Percentiles rank a stretch among this genome's conserved stretches.
These are phyloP conservation scores for Diplodia sapinea DNA, from an alignment of 2,329 filamentous ascomycete genomes.

Conservation along the genomic window DNA sequence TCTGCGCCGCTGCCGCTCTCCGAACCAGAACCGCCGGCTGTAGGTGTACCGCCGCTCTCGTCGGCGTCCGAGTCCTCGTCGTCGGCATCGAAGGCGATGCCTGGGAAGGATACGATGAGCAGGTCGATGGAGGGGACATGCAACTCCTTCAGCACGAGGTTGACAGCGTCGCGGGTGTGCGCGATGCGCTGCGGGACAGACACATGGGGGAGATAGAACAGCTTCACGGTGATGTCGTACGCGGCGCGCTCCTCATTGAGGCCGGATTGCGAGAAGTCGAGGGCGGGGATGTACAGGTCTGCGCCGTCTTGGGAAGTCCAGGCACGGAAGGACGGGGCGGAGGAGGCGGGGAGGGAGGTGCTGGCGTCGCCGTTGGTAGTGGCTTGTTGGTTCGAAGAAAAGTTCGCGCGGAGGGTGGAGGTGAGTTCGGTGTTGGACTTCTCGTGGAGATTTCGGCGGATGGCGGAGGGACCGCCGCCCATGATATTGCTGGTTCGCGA, in stretches of 20 bases:
- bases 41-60: slow-evolving; percentile 33
- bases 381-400: slow-evolving; percentile 68
- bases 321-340: slow-evolving; percentile 49
- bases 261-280: slow-evolving; percentile 73
- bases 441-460: slow-evolving; percentile 75
- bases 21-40: slow-evolving; percentile 33
- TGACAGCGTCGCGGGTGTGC: slow-evolving; percentile 78
- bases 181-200: slow-evolving; percentile 67
- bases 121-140: slow-evolving; percentile 79
- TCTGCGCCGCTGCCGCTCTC: slow-evolving; percentile 52
- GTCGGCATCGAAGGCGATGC: slow-evolving; percentile 90
- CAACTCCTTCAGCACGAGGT: slow-evolving; percentile 80
- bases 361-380: slow-evolving; percentile 38
- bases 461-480: slow-evolving; percentile 79
- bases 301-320: slow-evolving; percentile 68
- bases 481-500: slow-evolving; percentile 83
- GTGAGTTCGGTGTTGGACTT: slow-evolving; percentile 94
- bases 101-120: slow-evolving; percentile 90
- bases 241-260: slow-evolving; percentile 80
- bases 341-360: slow-evolving; percentile 38
- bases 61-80: slow-evolving; percentile 75
- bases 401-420: slow-evolving; percentile 84
- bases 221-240: slow-evolving; percentile 94
- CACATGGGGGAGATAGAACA: slow-evolving; percentile 85
- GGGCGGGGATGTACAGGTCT: slow-evolving; percentile 76